Conservation (phyloP, 2,329 filamentous ascomycete species). For the Cytospora chrysosperma region DNA sequence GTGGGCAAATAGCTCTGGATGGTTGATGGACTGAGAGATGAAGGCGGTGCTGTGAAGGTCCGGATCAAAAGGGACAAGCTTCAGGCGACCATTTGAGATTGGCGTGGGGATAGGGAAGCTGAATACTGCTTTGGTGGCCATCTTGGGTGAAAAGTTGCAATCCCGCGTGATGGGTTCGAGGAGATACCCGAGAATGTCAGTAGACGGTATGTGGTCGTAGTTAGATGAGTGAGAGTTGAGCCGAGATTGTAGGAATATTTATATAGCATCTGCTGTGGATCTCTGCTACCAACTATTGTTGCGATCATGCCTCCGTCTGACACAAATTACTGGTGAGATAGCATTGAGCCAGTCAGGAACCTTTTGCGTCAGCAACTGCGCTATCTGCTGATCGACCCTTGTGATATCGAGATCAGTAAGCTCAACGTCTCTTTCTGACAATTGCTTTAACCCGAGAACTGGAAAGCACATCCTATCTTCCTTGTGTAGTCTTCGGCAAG, state of each 20-base stretch:
- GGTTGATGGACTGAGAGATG: slow-evolving; percentile 4
- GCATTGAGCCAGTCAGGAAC: background rate
- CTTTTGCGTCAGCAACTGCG: background rate
- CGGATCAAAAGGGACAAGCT: slow-evolving; percentile 25
- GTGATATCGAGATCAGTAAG: too few species aligned
- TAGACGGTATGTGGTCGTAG: background rate
- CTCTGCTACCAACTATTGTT: too few species aligned
- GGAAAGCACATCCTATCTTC: too few species aligned
- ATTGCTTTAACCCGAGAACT: too few species aligned
- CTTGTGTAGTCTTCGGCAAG: too few species aligned
- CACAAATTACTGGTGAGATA: background rate
- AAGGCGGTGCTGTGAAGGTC: slow-evolving; percentile 26
- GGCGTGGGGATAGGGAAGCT: slow-evolving; percentile 25
- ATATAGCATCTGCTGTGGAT: too few species aligned
- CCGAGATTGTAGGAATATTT: too few species aligned
- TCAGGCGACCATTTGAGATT: slow-evolving; percentile 25
- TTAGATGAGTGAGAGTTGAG: too few species aligned
- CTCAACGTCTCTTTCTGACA: too few species aligned
- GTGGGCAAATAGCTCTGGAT: slow-evolving; percentile 28
- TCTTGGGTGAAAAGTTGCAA: background rate
- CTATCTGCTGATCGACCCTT: too few species aligned
- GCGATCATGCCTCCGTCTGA: too few species aligned
- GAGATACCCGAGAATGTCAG: background rate
- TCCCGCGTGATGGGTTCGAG: accelerated
- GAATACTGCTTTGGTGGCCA: slow-evolving; percentile 2